Evolutionary conservation across 257 asterid species (phyloP).

Genomic region (Craterostigma plantagineum): DNA sequence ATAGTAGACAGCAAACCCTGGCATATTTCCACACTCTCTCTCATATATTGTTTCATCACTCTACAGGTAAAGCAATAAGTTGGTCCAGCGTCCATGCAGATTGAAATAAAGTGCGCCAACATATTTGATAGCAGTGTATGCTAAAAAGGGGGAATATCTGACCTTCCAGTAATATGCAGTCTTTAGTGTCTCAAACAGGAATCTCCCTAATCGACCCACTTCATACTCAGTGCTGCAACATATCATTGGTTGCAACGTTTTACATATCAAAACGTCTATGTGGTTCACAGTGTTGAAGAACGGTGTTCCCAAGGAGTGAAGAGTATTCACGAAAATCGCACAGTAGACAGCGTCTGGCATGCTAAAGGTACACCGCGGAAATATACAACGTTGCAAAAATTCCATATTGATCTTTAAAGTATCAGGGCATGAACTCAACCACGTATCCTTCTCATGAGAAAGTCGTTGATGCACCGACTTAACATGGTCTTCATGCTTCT

Average conservation of each 20-base stretch:
- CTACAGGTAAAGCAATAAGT: conserved; percentile 21
- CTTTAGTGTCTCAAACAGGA: conserved; percentile 80
- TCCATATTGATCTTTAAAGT: conserved; percentile 96
- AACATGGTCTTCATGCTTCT: conserved; percentile 93
- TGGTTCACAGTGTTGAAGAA: conserved; percentile 97
- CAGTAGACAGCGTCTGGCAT: conserved; percentile 99
- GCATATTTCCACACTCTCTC: conserved; percentile 98
- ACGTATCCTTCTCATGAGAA: conserved; percentile 79
- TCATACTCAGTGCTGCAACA: conserved; percentile 99
- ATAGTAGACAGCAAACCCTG: conserved; percentile 96
- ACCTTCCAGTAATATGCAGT: conserved; percentile 99
- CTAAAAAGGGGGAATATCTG: background rate
- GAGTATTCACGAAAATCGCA: conserved; percentile 86
- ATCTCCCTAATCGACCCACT: conserved; percentile 92
- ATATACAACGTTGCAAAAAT: conserved; percentile 94
- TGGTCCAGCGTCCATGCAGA: background rate
- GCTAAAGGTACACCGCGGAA: conserved; percentile 97
- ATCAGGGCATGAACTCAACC: conserved; percentile 98
- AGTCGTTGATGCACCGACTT: conserved; percentile 86
- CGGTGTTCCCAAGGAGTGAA: conserved; percentile 96
- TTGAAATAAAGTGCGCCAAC: background rate
- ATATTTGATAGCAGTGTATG: no score
- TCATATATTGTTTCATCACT: conserved; percentile 84
- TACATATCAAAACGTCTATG: conserved; percentile 91
- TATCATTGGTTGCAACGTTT: conserved; percentile 97